A percentile compares a stretch with the other conserved stretches of the same genome.
phyloP scores from a whole-genome alignment of 169 alveolate genomes.

The Fabrea salina region DNA sequence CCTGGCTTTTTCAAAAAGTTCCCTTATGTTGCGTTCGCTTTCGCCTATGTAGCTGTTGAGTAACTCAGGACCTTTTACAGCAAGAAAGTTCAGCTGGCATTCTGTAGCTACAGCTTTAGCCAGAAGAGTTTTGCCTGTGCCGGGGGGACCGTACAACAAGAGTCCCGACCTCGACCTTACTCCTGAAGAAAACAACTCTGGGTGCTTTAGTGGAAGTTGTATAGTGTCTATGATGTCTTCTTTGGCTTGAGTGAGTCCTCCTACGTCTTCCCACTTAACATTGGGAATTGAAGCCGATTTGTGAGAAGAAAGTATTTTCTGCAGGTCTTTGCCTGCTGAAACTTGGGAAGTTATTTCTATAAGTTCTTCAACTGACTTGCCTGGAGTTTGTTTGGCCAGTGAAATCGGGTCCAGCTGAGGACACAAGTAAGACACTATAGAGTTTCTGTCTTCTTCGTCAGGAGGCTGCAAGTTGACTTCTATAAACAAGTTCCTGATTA shows the following conservation, averaged over 20 bases:
- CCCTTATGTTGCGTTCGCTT: constrained; percentile 75
- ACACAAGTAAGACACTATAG: not conserved
- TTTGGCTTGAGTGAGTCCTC: constrained; percentile 51
- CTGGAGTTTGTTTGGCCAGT: not conserved
- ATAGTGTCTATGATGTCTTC: constrained; percentile 47
- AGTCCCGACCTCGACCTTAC: constrained; percentile 87
- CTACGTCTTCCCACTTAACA: constrained; percentile 24
- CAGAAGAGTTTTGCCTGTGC: constrained; percentile 83
- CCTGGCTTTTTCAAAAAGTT: constrained; percentile 74
- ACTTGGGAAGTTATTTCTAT: not conserved
- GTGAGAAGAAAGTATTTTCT: not conserved
- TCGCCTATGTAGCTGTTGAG: constrained; percentile 85
- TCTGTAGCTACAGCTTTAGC: constrained; percentile 87
- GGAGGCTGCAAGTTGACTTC: not conserved
- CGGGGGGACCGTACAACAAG: constrained; percentile 81
- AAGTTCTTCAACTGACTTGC: not conserved
- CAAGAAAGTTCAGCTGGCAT: constrained; percentile 70
- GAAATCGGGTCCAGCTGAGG: not conserved
- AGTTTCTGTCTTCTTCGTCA: not conserved
- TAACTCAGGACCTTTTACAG: constrained; percentile 84
- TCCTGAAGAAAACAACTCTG: constrained; percentile 44
- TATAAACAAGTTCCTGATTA: not conserved
- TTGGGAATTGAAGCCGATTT: constrained; percentile 38
- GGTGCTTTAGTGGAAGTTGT: constrained; percentile 38
- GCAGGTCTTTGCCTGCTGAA: not conserved